phyloP scores from a whole-genome alignment of 2,329 filamentous ascomycete genomes.

The Monilinia fructigena region DNA sequence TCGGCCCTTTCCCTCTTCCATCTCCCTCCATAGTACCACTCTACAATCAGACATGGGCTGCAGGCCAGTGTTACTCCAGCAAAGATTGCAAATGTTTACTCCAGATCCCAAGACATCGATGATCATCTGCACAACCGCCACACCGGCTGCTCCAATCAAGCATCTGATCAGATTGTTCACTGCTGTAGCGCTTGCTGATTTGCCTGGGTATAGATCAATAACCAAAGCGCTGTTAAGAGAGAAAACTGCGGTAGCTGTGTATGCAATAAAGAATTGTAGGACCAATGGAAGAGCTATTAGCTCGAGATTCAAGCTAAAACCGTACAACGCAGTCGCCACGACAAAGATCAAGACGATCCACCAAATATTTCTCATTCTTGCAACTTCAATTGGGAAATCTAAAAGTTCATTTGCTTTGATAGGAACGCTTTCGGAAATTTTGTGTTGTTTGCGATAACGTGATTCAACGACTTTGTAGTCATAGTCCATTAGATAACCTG shows the following conservation, averaged over 20 bases:
- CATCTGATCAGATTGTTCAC: constrained; percentile 26
- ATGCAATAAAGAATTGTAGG: constrained; percentile 30
- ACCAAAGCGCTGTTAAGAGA: constrained; percentile 26
- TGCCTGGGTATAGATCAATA: constrained; percentile 26
- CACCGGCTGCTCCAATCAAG: constrained; percentile 21
- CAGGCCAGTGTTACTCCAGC: constrained; percentile 5
- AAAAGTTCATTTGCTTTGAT: constrained; percentile 38
- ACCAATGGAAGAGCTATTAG: constrained; percentile 25
- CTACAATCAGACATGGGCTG: constrained; percentile 14
- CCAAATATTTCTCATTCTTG: constrained; percentile 41
- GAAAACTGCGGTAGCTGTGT: constrained; percentile 36
- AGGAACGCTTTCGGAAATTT: constrained; percentile 35
- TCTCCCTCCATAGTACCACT: constrained; percentile 21
- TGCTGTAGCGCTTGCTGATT: constrained; percentile 23
- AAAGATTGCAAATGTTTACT: constrained; percentile 11
- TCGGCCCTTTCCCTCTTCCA: constrained; percentile 19
- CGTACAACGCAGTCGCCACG: constrained; percentile 41
- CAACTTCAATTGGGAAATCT: constrained; percentile 46
- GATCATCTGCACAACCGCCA: constrained; percentile 17
- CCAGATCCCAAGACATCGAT: constrained; percentile 19
- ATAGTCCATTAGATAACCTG: constrained; percentile 44
- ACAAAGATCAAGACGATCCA: constrained; percentile 44
- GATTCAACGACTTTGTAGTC: constrained; percentile 42
- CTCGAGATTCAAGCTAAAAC: not conserved
- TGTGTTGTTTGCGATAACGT: constrained; percentile 28